Evolutionary conservation across 371 early-diverging fungal species (phyloP), one percentile per base, ranked within the genome.

Genomic region (Synchytrium microbalum): DNA sequence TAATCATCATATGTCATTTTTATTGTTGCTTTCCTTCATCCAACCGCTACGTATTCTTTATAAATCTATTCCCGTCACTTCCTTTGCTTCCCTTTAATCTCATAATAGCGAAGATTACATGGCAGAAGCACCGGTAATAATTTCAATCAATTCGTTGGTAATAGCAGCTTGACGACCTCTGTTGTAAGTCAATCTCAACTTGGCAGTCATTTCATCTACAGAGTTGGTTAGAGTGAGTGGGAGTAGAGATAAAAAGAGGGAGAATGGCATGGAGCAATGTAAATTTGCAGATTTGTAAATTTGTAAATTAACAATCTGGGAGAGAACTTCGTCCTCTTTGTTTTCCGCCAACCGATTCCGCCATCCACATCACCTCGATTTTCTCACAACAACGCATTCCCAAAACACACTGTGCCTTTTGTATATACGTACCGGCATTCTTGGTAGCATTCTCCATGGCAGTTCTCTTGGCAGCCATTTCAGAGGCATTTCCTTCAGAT

Each of bases 371-470:
- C n/a, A n/a, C n/a, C n/a, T n/a, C n/a, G n/a, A n/a, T n/a, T n/a
- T n/a, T n/a, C n/a, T n/a, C n/a, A n/a, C 56, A 10, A 56, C 26
- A 26, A 31, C 59, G 32, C 31, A 32, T 30, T 30, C 38, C 59
- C 30, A 32, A 38, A 51, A 51, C 52, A 51, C 52, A 51, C 16
- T 16, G 52, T 16, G 16, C n/a, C 16, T 51, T 16, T 16, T n/a
- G 16, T n/a, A 51, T n/a, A 51, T n/a, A 65, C 60, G 25, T 59
- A 75, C 90, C 92, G 64, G 97, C 98, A 81, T 98, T 98, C 88
- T 95, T 94, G 78, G 96, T 96, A 60, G 97, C 97, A 80, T 98
- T 98, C 86, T 98, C 98, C 98, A 96, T 98, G 76, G 98, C 96
- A 71, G 91, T 86, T 71, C 96, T 89, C 88, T 91, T 92, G 72